Conservation (phyloP, 176 grass and related monocot species). For the Secale cereale region DNA sequence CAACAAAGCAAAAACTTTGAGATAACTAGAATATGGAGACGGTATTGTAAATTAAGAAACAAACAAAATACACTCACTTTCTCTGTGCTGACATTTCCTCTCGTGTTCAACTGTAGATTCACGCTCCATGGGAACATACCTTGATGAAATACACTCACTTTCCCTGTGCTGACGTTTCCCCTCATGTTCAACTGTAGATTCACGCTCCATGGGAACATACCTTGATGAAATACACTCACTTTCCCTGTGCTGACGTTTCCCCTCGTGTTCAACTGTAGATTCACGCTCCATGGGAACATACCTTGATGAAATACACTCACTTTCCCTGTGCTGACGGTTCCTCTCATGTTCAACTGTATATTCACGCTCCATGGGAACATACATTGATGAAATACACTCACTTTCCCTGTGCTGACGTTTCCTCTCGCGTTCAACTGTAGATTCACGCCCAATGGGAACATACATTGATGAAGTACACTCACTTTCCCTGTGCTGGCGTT, state of each 20-base stretch:
- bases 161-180: slow-evolving; percentile 38
- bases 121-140: not conserved
- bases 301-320: slow-evolving; percentile 25
- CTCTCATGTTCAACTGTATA: slow-evolving; percentile 39
- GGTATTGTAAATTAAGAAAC: not conserved
- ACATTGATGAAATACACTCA: not conserved
- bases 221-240: slow-evolving; percentile 27
- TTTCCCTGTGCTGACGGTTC: slow-evolving; percentile 38
- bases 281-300: not conserved
- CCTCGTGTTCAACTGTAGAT: slow-evolving; percentile 37
- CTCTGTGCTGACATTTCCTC: slow-evolving; percentile 41
- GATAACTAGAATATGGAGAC: not conserved
- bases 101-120: slow-evolving; percentile 34
- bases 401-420: too few relatives aligned
- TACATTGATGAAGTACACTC: too few relatives aligned
- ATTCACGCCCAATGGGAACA: too few relatives aligned
- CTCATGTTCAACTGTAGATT: slow-evolving; percentile 35
- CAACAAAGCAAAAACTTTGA: slow-evolving; percentile 12
- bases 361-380: not conserved
- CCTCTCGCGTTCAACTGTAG: too few relatives aligned
- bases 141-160: slow-evolving; percentile 31
- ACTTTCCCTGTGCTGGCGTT: too few relatives aligned
- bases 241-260: slow-evolving; percentile 40
- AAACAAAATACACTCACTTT: slow-evolving; percentile 31
- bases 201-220: not conserved